Percentiles rank a stretch among this genome's conserved stretches.
phyloP scores from a whole-genome alignment of 805 yeast species.

The Starmera quercuum region DNA sequence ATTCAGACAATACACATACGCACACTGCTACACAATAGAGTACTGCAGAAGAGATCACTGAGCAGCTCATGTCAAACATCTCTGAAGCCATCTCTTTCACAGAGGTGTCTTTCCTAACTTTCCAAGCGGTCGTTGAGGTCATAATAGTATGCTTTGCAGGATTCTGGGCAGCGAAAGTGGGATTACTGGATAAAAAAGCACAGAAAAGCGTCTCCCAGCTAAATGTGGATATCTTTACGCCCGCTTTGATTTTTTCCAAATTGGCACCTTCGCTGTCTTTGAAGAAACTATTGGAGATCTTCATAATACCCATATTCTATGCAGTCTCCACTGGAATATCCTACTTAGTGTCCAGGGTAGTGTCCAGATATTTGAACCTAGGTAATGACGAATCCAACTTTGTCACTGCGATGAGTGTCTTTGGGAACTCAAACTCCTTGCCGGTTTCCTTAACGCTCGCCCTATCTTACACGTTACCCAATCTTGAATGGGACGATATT shows the following conservation, averaged over 20 bases:
- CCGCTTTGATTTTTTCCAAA: slow-evolving; percentile 88
- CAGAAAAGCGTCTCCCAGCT: slow-evolving; percentile 70
- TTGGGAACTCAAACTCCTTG: slow-evolving; percentile 90
- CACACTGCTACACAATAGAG: no score
- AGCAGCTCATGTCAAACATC: no score
- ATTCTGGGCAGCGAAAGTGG: slow-evolving; percentile 70
- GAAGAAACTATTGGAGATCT: slow-evolving; percentile 69
- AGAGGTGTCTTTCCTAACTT: slow-evolving; percentile 53
- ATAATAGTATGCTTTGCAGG: slow-evolving; percentile 84
- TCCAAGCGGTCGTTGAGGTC: slow-evolving; percentile 88
- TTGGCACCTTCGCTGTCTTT: slow-evolving; percentile 61
- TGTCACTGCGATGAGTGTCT: slow-evolving; percentile 94
- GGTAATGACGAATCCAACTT: slow-evolving; percentile 78
- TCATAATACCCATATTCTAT: slow-evolving; percentile 78
- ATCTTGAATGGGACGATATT: slow-evolving; percentile 67
- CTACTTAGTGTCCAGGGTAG: slow-evolving; percentile 48
- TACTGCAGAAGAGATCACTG: no score
- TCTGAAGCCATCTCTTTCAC: slow-evolving; percentile 16
- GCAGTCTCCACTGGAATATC: slow-evolving; percentile 80
- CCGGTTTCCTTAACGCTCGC: slow-evolving; percentile 89
- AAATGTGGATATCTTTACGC: slow-evolving; percentile 90
- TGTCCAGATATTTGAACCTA: slow-evolving; percentile 45
- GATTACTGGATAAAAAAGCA: slow-evolving; percentile 61
- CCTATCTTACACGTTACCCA: slow-evolving; percentile 67
- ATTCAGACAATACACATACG: no score